Base-by-base conservation (phyloP, 768 basidiomycete genomes). In the Mycena haematopus region DNA sequence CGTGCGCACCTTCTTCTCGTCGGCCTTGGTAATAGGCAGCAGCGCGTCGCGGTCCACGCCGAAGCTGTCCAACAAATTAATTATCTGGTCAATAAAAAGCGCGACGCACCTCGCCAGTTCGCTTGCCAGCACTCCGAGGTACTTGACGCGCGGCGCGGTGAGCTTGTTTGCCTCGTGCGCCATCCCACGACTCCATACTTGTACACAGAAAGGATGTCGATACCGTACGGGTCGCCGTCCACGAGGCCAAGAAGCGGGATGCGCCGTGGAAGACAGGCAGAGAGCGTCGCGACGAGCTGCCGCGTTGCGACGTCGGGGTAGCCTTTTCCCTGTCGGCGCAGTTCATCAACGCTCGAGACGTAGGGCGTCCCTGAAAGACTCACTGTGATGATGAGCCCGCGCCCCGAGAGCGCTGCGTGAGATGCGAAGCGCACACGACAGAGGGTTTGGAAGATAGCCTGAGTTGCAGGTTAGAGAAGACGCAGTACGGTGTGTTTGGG, bases 371-470 rank as follows among this genome's bases (percentile, higher is more conserved):
- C 19, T 25, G 27, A 27, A 1, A n/a, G n/a, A 57, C 73, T 51
- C 64, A 93, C 95, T 6, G 95, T 96, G 69, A 96, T 82, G 45
- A 95, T 79, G 21, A 95, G 72, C 1, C 94, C 95, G 38, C 77
- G 74, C 0, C 91, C 89, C 1, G 86, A 82, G 45, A 88, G 73
- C 5, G 71, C 73, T 0, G 77, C 71, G 65, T 85, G 76, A 22
- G 78, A 75, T 6, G 86, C 78, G 55, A 95, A 76, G 22, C 75
- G 75, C 17, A 87, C 65, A 44, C 81, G 80, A 69, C 88, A 90
- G 1, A 99, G 81, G 0, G 93, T 91, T 70, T 95, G 92, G 72
- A 98, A 99, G n/a, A 97, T 86, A 0, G 97, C 96, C 96, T 98
- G 71, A 17, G 62, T 2, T 21, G n/a, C 59, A 22, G 14, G 33